Conservation (phyloP, 2,329 filamentous ascomycete species). For the Hypoxylon sp. region DNA sequence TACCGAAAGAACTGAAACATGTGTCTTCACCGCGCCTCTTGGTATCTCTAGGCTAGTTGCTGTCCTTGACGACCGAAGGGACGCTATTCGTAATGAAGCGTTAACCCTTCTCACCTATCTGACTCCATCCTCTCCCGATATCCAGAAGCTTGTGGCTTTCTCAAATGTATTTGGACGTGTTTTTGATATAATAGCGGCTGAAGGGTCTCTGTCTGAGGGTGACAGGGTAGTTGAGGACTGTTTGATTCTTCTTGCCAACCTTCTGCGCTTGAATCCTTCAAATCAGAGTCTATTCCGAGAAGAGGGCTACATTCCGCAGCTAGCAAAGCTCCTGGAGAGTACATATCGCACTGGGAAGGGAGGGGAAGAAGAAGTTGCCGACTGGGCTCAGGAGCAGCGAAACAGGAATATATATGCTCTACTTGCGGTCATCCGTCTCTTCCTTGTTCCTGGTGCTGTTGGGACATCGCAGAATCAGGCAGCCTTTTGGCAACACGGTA, state of each 20-base stretch:
- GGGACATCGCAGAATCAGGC: constrained; percentile 87
- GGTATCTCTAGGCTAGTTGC: constrained; percentile 90
- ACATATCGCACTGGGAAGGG: constrained; percentile 67
- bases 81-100: constrained; percentile 90
- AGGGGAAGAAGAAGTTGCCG: constrained; percentile 72
- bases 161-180: constrained; percentile 92
- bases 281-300: constrained; percentile 97
- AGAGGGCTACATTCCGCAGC: constrained; percentile 82
- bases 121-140: constrained; percentile 86
- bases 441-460: constrained; percentile 84
- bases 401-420: constrained; percentile 95
- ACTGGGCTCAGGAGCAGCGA: constrained; percentile 82
- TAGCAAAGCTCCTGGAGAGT: constrained; percentile 78
- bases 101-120: constrained; percentile 89
- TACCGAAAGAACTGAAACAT: constrained; percentile 94
- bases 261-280: constrained; percentile 87
- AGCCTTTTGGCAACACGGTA: constrained; percentile 86
- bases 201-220: constrained; percentile 86
- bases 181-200: constrained; percentile 84
- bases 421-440: constrained; percentile 87
- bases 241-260: constrained; percentile 88
- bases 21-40: constrained; percentile 88
- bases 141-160: constrained; percentile 96
- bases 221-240: constrained; percentile 94
- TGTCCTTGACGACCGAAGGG: constrained; percentile 85